Conservation (phyloP, 2,329 filamentous ascomycete genomes). For the Aspergillus spinulosporus region DNA sequence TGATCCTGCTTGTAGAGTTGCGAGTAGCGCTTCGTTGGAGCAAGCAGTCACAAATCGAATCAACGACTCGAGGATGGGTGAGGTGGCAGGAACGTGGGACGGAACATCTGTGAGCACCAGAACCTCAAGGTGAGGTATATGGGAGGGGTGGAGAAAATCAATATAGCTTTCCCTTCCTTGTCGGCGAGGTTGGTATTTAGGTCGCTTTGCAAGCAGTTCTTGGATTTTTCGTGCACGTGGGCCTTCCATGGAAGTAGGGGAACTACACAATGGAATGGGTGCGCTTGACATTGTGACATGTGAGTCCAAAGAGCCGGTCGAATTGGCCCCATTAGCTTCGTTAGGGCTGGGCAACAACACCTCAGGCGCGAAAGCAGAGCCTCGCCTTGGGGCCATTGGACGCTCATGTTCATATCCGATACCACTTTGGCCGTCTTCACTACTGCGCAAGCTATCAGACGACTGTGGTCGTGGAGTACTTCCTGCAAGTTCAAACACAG, state of each 20-base stretch:
- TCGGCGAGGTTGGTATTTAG: slow-evolving; percentile 32
- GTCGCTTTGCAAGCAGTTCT: slow-evolving; percentile 41
- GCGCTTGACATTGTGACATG: slow-evolving; percentile 4
- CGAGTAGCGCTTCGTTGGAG: slow-evolving; percentile 56
- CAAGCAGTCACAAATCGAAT: slow-evolving; percentile 58
- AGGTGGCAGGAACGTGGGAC: slow-evolving; percentile 41
- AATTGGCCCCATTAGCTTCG: background rate
- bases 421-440: background rate
- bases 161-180: slow-evolving; percentile 30
- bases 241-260: slow-evolving; percentile 25
- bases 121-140: slow-evolving; percentile 56
- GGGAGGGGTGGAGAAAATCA: slow-evolving; percentile 53
- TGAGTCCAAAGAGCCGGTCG: slow-evolving; percentile 1
- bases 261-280: slow-evolving; percentile 20
- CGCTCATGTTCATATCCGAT: slow-evolving; percentile 32
- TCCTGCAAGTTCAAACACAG: slow-evolving; percentile 44
- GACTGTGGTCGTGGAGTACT: slow-evolving; percentile 26
- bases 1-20: slow-evolving; percentile 54
- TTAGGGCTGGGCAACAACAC: slow-evolving; percentile 31
- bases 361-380: slow-evolving; percentile 50
- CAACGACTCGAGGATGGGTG: slow-evolving; percentile 46
- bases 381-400: slow-evolving; percentile 37
- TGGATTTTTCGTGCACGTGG: slow-evolving; percentile 36
- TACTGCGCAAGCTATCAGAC: slow-evolving; percentile 2
- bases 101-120: slow-evolving; percentile 60